Conservation (phyloP, 176 grass and related monocot genomes). For the Aegilops umbellulata region DNA sequence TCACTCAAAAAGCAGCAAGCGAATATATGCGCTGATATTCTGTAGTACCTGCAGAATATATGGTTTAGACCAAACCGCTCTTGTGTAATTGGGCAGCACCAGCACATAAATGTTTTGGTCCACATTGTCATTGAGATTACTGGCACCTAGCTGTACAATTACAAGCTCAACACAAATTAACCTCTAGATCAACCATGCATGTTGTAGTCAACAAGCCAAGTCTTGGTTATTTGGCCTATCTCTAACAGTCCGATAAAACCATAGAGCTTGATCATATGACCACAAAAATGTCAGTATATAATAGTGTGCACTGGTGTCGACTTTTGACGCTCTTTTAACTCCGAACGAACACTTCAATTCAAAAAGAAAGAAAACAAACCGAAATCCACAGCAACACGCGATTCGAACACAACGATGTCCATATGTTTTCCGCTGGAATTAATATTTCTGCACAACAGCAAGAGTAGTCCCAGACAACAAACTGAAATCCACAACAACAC, state of each 20-base stretch:
- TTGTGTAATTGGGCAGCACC: not conserved
- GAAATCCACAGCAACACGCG: not conserved
- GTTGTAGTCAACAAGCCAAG: no score
- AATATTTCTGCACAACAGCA: not conserved
- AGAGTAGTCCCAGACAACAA: no score
- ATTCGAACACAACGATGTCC: not conserved
- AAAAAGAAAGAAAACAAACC: not conserved
- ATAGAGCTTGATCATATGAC: not conserved
- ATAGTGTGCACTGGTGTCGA: no score
- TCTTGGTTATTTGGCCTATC: not conserved
- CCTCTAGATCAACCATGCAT: not conserved
- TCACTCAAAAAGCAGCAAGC: slow-evolving; percentile 18
- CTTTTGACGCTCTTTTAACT: no score
- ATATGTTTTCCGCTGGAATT: not conserved
- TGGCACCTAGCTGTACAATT: not conserved
- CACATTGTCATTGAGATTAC: not conserved
- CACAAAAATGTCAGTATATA: not conserved
- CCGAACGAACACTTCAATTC: not conserved
- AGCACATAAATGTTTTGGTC: not conserved
- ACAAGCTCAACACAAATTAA: not conserved
- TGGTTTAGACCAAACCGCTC: not conserved
- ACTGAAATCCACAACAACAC: no score
- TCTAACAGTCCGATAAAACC: not conserved
- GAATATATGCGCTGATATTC: slow-evolving; percentile 17
- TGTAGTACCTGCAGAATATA: not conserved